A percentile compares a stretch with the other conserved stretches of the same genome.
Conservation (phyloP, 1,139 yeast species). For the Scheffersomyces parashehatae region DNA sequence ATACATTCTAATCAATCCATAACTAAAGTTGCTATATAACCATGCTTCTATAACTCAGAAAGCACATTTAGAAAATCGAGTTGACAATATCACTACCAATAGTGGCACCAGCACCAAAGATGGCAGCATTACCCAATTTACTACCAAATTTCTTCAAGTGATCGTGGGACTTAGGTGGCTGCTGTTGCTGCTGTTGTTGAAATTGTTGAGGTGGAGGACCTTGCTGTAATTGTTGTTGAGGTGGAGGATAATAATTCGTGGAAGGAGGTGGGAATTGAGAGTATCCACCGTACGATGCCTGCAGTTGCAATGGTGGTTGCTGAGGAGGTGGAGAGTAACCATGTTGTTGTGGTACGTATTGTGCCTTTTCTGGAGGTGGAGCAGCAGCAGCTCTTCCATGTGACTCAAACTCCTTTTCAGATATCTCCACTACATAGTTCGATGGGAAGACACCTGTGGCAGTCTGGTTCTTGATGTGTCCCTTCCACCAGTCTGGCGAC, state of each 20-base stretch:
- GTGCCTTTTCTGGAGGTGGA: conserved; percentile 18
- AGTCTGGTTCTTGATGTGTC: conserved; percentile 45
- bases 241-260: conserved; percentile 41
- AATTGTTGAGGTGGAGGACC: conserved; percentile 13
- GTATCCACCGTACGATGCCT: conserved; percentile 42
- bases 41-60: too few relatives aligned
- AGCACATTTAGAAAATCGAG: conserved; percentile 60
- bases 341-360: conserved; percentile 18
- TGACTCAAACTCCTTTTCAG: conserved; percentile 32
- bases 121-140: conserved; percentile 87
- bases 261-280: conserved; percentile 55
- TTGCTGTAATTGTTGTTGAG: conserved; percentile 29
- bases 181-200: not conserved
- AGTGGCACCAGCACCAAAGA: conserved; percentile 97
- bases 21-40: too few relatives aligned
- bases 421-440: conserved; percentile 66
- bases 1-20: too few relatives aligned
- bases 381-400: conserved; percentile 8
- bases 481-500: conserved; percentile 92
- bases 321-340: conserved; percentile 11
- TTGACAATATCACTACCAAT: conserved; percentile 86
- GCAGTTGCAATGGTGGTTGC: conserved; percentile 21
- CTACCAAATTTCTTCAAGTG: conserved; percentile 71
- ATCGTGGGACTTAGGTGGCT: conserved; percentile 1
- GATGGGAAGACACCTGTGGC: conserved; percentile 85